Base-by-base conservation (phyloP, 768 basidiomycete species). In the Lactifluus subvellereus region DNA sequence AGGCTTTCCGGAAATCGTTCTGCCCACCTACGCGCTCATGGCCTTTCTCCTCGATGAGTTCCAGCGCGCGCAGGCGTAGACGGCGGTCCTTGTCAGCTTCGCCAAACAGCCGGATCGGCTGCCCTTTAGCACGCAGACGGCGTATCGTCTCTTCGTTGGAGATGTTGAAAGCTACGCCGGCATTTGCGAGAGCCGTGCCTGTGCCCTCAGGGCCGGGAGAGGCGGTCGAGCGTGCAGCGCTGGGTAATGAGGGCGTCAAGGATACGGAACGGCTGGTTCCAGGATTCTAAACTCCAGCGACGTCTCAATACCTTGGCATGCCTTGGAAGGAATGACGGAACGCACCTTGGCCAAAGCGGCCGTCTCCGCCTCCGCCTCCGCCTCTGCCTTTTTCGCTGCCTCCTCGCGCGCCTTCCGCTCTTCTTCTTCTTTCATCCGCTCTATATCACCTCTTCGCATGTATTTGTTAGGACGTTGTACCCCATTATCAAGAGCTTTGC, bases 21-120 rank as follows among this genome's bases (percentile, higher is more conserved):
- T 94, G 91, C 0, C 93, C 92, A 30, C 86, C 88, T 55, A 85
- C 85, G 38, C 84, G 80, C 60, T 91, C 88, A 62, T 85, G 82
- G 3, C 86, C 90, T 58, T 87, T 89, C 75, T 94, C 92, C 71
- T 99, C 97, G 59, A 98, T 91, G 42, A 99, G 84, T 72, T 99
- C 97, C 16, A 99, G 78, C 1, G 97, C 96, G 56, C 97, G 84
- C 14, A 99, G 77, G 14, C 97, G 85, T 14, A 98, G 76, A 37
- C 94, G 79, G 10, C 97, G 82, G 32, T 98, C 97, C 77, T 94
- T 93, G 77, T 99, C 97, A 0, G 87, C 85, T 73, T 99, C 97
- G 37, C 87, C 97, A 71, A 99, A 99, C 9, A 99, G 77, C 33
- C 94, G 84, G 65, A 98, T 90, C 4, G 97, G 97, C 72, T 98